Percentiles rank a stretch among this genome's conserved stretches.
Evolutionary conservation across 2,329 filamentous ascomycete species (phyloP).

Genomic region (Penicillium sp.): DNA sequence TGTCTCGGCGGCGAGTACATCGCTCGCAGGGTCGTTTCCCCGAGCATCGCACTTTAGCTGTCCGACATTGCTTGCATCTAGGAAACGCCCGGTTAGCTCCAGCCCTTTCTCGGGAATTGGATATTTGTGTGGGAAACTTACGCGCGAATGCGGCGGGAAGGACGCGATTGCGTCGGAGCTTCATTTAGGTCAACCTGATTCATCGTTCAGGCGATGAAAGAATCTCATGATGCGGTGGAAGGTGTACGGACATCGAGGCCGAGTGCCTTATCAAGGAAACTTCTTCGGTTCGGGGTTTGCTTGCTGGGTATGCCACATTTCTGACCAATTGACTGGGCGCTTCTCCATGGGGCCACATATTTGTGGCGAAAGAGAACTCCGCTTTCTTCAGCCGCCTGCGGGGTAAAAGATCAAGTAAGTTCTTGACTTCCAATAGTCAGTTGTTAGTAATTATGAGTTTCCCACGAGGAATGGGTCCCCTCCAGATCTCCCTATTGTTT

Average conservation of each 20-base stretch:
- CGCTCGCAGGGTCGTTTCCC: neutral
- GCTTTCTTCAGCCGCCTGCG: neutral
- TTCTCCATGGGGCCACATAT: neutral
- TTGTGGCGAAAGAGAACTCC: neutral
- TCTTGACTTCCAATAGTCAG: neutral
- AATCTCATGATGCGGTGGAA: neutral
- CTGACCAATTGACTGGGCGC: neutral
- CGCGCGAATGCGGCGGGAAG: neutral
- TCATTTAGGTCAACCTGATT: neutral
- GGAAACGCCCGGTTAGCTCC: too few species aligned
- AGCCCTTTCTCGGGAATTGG: too few species aligned
- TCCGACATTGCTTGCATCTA: slow-evolving; percentile 3
- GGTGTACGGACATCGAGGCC: neutral
- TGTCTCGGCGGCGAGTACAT: slow-evolving; percentile 2
- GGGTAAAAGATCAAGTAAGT: neutral
- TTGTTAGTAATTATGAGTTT: too few species aligned
- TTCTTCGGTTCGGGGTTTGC: neutral
- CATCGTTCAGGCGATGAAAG: neutral
- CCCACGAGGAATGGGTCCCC: too few species aligned
- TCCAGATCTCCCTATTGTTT: too few species aligned
- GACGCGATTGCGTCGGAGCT: neutral
- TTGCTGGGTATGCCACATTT: neutral
- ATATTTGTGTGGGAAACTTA: neutral
- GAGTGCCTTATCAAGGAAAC: neutral
- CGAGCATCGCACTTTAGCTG: slow-evolving; percentile 4